A percentile compares a stretch with the other conserved stretches of the same genome.
Evolutionary conservation across 345 rosid species (phyloP).

Genomic region (Acer saccharum): DNA sequence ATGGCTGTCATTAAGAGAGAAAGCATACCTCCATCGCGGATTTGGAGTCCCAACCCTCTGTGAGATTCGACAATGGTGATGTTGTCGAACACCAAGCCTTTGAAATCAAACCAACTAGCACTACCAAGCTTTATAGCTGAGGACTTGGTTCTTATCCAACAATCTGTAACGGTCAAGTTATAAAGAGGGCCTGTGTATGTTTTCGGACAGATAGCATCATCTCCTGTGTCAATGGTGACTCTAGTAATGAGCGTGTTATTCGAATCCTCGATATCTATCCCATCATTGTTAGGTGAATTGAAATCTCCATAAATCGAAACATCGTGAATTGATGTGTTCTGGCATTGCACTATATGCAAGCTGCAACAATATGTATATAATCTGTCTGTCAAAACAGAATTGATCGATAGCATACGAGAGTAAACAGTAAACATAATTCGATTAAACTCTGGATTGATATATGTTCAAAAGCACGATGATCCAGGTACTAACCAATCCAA

Average conservation of each 20-base stretch:
- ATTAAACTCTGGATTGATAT: neutral
- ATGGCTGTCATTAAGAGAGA: neutral
- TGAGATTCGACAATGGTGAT: conserved; percentile 85
- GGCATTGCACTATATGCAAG: conserved; percentile 78
- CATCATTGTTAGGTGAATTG: conserved; percentile 88
- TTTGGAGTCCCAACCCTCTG: conserved; percentile 82
- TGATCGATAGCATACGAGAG: neutral
- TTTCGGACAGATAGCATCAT: conserved; percentile 93
- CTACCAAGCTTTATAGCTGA: conserved; percentile 95
- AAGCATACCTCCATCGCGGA: conserved; percentile 87
- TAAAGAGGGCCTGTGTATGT: conserved; percentile 66
- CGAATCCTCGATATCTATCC: conserved; percentile 88
- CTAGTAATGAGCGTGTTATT: conserved; percentile 72
- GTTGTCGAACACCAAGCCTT: conserved; percentile 69
- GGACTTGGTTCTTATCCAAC: conserved; percentile 92
- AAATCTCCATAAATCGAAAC: conserved; percentile 83
- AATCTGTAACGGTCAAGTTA: conserved; percentile 77
- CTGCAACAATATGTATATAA: conserved; percentile 40
- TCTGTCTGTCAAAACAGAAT: conserved; percentile 14
- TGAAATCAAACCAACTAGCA: conserved; percentile 79
- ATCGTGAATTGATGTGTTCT: conserved; percentile 63
- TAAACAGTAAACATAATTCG: neutral
- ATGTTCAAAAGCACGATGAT: too few species aligned
- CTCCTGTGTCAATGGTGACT: conserved; percentile 82
- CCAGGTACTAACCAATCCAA: too few species aligned